These are phyloP conservation scores for Neofusicoccum parvum DNA, from an alignment of 2,329 filamentous ascomycete species.

Conservation along the genomic window DNA sequence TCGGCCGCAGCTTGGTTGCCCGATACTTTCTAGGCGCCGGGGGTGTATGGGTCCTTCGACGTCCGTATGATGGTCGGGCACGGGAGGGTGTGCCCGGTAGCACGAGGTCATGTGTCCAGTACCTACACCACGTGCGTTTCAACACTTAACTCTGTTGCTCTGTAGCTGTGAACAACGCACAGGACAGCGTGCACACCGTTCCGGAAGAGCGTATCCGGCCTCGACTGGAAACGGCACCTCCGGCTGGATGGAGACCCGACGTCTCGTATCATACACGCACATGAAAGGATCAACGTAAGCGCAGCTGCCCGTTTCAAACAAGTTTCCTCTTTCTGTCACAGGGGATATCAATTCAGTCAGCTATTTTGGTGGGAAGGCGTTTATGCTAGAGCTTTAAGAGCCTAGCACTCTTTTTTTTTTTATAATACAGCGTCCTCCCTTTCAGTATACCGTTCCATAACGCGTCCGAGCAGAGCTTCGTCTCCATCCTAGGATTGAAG, in stretches of 20 bases:
- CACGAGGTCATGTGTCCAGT: conserved; percentile 1
- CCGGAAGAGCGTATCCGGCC: neutral
- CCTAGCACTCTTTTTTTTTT: neutral
- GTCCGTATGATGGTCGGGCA: neutral
- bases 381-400: neutral
- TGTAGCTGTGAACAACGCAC: neutral
- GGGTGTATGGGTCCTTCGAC: no score
- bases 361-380: neutral
- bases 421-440: conserved; percentile 19
- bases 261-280: neutral
- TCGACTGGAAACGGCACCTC: neutral
- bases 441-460: neutral
- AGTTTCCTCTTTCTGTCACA: neutral
- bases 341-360: neutral
- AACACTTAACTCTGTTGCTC: neutral
- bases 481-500: neutral
- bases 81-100: neutral
- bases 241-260: neutral
- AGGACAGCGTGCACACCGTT: neutral
- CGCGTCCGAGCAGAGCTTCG: neutral
- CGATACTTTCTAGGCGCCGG: neutral
- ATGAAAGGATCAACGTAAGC: no score
- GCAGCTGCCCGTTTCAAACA: neutral
- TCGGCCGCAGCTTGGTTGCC: neutral
- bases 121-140: neutral